Base-by-base conservation (phyloP, 176 grass and related monocot genomes). In the Carex scoparia region DNA sequence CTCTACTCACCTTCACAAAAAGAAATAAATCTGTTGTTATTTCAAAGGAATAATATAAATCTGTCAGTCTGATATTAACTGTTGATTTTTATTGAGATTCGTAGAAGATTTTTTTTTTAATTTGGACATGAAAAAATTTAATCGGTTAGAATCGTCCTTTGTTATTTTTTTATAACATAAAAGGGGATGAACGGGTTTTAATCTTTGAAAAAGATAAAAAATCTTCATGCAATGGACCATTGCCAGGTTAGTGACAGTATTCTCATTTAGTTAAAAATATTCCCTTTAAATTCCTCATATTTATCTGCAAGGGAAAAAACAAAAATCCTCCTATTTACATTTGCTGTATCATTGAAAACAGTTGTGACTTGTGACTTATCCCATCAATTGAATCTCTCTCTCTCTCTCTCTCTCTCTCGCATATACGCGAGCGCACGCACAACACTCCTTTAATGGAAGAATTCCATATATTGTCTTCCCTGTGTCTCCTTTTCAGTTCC, bases 401-500 rank as follows among this genome's bases (percentile, higher is more conserved):
- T 18, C 12, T 51, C 10, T 23, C 9, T 49, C 48, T 51, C 44
- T 48, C 44, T 1, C 44, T 9, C 7, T 1, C 44, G 23, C 23
- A 23, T 23, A 23, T 23, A 23, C 23, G 23, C 23, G 23, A 23
- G 23, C 23, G 23, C 23, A 23, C 23, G 0, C 23, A 23, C 23
- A 23, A 23, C 23, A 23, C 23, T 23, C 35, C 28, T 3, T 32
- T 2, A 1, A 79, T 65, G 60, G 59, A 82, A 46, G 9, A 64
- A 30, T 30, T 33, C 37, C n/a, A 75, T 7, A 42, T 64, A 11
- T 13, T 30, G 35, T 32, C 60, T 64, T 63, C 35, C 44, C 86
- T 65, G n/a, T 5, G 61, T 35, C 18, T 84, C 86, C n/a, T 86
- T 42, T 35, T 85, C 77, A 54, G 84, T 18, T 74, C 31, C 37